Evolutionary conservation across 2,329 filamentous ascomycete species (phyloP).

Genomic region (Rutstroemia sp.): DNA sequence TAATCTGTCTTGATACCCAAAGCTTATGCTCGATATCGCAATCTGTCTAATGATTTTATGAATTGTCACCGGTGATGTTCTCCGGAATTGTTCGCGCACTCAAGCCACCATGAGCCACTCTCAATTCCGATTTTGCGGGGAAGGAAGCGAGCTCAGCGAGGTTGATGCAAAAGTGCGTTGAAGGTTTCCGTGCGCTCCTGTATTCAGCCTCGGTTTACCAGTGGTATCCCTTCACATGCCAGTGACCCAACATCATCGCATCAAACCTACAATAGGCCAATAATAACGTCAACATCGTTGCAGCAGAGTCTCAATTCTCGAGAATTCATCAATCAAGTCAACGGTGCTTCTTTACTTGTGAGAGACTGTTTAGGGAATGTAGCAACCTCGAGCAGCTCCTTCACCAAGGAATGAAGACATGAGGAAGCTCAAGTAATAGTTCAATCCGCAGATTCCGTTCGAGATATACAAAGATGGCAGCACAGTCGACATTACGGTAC

Average conservation of each 20-base stretch:
- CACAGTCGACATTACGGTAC: conserved; percentile 74
- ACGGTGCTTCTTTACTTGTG: neutral
- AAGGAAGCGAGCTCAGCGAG: conserved; percentile 6
- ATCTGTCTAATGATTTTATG: no score
- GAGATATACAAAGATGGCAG: conserved; percentile 56
- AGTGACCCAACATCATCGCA: neutral
- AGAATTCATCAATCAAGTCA: neutral
- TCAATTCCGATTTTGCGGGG: conserved; percentile 3
- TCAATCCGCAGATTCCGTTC: neutral
- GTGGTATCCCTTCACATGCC: conserved; percentile 3
- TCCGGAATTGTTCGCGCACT: no score
- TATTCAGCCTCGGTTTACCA: conserved; percentile 6
- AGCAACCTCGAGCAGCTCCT: neutral
- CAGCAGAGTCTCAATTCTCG: neutral
- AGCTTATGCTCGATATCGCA: no score
- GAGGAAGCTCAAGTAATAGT: conserved; percentile 5
- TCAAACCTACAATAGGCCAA: no score
- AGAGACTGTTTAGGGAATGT: conserved; percentile 1
- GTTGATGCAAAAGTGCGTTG: neutral
- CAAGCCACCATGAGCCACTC: neutral
- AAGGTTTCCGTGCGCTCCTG: conserved; percentile 1
- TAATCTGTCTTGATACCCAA: no score
- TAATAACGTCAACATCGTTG: no score
- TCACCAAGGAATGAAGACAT: conserved; percentile 3
- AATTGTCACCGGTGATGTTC: no score